Evolutionary conservation across 1,284 basidiomycete species (phyloP).

Genomic region (Veloporphyrellus conicus): DNA sequence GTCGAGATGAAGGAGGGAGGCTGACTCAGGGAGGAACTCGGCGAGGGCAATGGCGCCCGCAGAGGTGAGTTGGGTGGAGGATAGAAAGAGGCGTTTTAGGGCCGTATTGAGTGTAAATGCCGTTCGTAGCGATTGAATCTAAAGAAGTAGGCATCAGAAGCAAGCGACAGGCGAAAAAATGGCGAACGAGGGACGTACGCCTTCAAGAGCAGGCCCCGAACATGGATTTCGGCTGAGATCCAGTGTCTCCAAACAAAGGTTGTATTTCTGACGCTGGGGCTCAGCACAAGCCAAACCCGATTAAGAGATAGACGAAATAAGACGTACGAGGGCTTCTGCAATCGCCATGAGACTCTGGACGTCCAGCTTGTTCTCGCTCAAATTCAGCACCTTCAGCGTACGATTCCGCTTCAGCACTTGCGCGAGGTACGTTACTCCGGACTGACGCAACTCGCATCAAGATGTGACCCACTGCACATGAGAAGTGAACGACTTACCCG

Average conservation of each 20-base stretch:
- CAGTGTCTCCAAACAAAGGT: slow-evolving; percentile 88
- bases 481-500: slow-evolving; percentile 48
- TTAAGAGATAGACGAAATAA: not conserved
- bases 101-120: slow-evolving; percentile 92
- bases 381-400: slow-evolving; percentile 89
- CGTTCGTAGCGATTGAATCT: slow-evolving; percentile 86
- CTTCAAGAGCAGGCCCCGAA: slow-evolving; percentile 80
- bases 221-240: slow-evolving; percentile 94
- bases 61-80: slow-evolving; percentile 77
- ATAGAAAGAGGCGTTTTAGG: slow-evolving; percentile 88
- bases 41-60: slow-evolving; percentile 91
- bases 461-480: not conserved
- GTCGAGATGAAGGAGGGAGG: slow-evolving; percentile 84
- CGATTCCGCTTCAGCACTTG: slow-evolving; percentile 95
- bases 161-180: not conserved
- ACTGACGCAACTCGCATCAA: slow-evolving; percentile 38
- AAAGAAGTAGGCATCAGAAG: slow-evolving; percentile 4
- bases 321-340: slow-evolving; percentile 81
- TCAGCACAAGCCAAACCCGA: not conserved
- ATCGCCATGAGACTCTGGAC: slow-evolving; percentile 74
- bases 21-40: slow-evolving; percentile 91
- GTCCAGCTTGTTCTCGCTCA: slow-evolving; percentile 92
- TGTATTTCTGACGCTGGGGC: slow-evolving; percentile 72
- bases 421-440: slow-evolving; percentile 84
- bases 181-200: slow-evolving; percentile 48